Evolutionary conservation across 2,329 filamentous ascomycete genomes (phyloP).

Genomic region (Cladosporium cucumerinum): DNA sequence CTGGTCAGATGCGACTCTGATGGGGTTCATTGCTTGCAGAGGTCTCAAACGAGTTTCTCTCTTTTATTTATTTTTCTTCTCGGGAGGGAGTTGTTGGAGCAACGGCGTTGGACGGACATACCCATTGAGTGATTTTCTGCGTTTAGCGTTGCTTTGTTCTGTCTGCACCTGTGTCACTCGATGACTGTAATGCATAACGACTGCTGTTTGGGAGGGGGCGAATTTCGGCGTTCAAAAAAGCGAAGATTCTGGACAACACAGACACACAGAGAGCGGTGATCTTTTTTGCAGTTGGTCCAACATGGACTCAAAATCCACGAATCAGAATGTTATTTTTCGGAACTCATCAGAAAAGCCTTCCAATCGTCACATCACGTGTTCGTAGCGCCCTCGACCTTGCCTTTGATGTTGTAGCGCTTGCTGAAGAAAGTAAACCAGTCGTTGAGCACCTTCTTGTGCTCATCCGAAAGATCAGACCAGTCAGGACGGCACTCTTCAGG

Average conservation of each 20-base stretch:
- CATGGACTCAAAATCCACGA: background rate
- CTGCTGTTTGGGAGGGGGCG: background rate
- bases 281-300: background rate
- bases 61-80: background rate
- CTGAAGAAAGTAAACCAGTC: constrained; percentile 97
- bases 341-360: background rate
- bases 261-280: background rate
- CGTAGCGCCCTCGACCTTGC: constrained; percentile 42
- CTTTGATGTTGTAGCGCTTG: constrained; percentile 92
- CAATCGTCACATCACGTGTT: constrained; percentile 20
- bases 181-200: background rate
- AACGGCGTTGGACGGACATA: constrained; percentile 29
- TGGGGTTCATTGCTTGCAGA: background rate
- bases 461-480: constrained; percentile 78
- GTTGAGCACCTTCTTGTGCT: constrained; percentile 77
- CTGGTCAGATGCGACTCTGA: constrained; percentile 13
- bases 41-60: background rate
- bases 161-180: background rate
- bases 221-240: background rate
- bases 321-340: background rate
- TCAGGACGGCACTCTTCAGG: constrained; percentile 76
- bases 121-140: constrained; percentile 30
- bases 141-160: constrained; percentile 1
- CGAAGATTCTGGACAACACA: background rate
- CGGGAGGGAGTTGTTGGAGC: constrained; percentile 16